Evolutionary conservation across 768 basidiomycete species (phyloP), one percentile per base, ranked within the genome.

Genomic region (Auricularia auricula-judae): DNA sequence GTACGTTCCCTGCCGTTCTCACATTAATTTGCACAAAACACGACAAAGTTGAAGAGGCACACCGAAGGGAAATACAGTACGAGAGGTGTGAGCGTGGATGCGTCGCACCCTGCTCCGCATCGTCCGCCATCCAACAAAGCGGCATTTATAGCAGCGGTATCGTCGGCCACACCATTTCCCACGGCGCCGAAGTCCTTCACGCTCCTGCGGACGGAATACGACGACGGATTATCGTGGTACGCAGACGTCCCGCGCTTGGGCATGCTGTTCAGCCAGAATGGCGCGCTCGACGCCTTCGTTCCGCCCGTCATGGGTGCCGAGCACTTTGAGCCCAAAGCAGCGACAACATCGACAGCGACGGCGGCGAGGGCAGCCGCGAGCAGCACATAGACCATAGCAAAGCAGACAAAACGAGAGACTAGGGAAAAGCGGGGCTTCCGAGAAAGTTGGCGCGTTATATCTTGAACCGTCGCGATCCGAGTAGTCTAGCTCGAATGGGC

Each of bases 81-180:
- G 11, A 59, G 56, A 5, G 56, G 56, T 33, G 56, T 59, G 10
- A 59, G 34, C 56, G 56, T 35, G 5, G 56, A 59, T 10, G 7
- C 56, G 23, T 59, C 29, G 34, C 56, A 59, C 0, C 56, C 56
- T 14, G 23, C 29, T 21, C 56, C 56, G 18, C 56, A 59, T 7
- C 56, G 56, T 33, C 56, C 56, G 14, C 34, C 88, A 76, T 82
- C 73, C 60, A 79, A 69, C 65, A 93, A 82, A 16, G 89, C 76
- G 3, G 78, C 76, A 66, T 85, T 79, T 23, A 93, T 75, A 16
- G 86, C 87, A 36, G 76, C 77, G 0, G 90, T 91, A 70, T 93
- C 90, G 71, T 93, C 90, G 3, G 87, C 86, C 33, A 70, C 70
- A 16, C 91, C 90, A 69, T 92, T 88, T 47, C 91, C 90, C 65